These are phyloP conservation scores for Phlebopus sp. DNA, from an alignment of 1,284 basidiomycete species.

Conservation along the genomic window DNA sequence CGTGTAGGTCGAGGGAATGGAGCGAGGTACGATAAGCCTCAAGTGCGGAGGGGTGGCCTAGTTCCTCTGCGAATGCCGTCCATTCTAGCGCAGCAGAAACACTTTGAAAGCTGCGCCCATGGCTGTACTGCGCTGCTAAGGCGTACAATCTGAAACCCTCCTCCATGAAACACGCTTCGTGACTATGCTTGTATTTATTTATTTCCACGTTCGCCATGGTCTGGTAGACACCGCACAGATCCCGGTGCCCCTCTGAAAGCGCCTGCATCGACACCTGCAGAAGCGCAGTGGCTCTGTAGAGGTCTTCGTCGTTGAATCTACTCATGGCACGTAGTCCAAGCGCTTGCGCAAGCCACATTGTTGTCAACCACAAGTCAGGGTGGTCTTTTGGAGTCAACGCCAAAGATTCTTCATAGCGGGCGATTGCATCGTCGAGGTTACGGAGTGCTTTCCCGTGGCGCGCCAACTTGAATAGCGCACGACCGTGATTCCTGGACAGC, in stretches of 20 bases:
- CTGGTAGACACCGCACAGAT: background rate
- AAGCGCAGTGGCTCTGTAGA: background rate
- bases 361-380: constrained; percentile 2
- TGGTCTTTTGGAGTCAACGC: constrained; percentile 12
- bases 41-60: constrained; percentile 19
- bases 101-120: constrained; percentile 2
- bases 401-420: constrained; percentile 9
- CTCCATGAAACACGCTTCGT: constrained; percentile 12
- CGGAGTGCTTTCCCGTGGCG: background rate
- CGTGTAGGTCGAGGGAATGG: constrained; percentile 17
- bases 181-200: background rate
- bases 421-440: constrained; percentile 15
- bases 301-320: background rate
- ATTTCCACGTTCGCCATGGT: background rate
- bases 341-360: constrained; percentile 6
- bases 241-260: constrained; percentile 9
- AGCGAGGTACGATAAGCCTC: constrained; percentile 22
- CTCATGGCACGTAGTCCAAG: constrained; percentile 2
- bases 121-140: constrained; percentile 10
- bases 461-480: constrained; percentile 10
- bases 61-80: constrained; percentile 9
- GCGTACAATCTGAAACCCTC: constrained; percentile 13
- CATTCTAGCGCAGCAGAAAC: constrained; percentile 15
- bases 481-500: constrained; percentile 16
- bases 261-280: background rate